These are phyloP conservation scores for Nicotiana otophora DNA, from an alignment of 257 asterid species.

Conservation along the genomic window DNA sequence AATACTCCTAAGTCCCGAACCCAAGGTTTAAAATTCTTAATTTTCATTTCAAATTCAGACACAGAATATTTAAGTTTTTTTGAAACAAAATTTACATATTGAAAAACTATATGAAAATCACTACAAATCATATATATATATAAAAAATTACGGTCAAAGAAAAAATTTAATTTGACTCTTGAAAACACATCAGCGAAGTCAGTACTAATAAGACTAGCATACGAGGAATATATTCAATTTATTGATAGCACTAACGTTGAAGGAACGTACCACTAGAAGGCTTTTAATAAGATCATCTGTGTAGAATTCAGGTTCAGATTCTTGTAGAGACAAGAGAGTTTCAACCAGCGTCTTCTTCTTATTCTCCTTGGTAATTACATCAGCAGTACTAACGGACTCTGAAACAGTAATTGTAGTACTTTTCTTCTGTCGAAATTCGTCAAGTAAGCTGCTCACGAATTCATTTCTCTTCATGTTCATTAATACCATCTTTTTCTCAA, in stretches of 20 bases:
- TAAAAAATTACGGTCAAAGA: no score
- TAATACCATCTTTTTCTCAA: slow-evolving; percentile 28
- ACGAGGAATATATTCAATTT: no score
- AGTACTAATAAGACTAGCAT: no score
- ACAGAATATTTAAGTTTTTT: no score
- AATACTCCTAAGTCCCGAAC: no score
- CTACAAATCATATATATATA: no score
- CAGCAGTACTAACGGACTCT: background rate
- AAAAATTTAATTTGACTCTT: no score
- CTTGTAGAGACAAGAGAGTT: slow-evolving; percentile 21
- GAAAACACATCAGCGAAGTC: no score
- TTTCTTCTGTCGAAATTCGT: slow-evolving; percentile 1
- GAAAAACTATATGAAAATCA: no score
- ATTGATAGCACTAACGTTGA: background rate
- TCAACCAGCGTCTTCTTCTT: slow-evolving; percentile 22
- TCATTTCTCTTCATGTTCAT: slow-evolving; percentile 35
- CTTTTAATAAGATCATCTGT: slow-evolving; percentile 23
- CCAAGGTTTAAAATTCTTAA: no score
- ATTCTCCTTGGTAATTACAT: background rate
- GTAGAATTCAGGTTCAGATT: slow-evolving; percentile 25
- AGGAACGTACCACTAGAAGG: slow-evolving; percentile 21
- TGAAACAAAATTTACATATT: no score
- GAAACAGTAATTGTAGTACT: background rate
- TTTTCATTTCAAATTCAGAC: no score
- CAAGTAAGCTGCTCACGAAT: slow-evolving; percentile 17